phyloP scores from a whole-genome alignment of 2,329 filamentous ascomycete genomes.

The Sporothrix mexicana region DNA sequence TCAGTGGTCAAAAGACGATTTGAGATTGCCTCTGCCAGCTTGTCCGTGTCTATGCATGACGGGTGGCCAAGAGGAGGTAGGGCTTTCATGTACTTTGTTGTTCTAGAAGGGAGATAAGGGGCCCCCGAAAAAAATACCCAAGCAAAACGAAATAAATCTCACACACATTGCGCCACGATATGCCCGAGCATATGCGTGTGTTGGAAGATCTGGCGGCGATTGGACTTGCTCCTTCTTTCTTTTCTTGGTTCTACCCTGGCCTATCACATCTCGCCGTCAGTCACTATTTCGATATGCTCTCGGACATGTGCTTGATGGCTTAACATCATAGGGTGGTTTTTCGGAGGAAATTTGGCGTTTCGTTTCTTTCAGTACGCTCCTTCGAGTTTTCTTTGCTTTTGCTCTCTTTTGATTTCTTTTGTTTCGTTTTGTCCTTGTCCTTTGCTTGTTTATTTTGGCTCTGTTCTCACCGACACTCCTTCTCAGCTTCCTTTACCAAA shows the following conservation, averaged over 20 bases:
- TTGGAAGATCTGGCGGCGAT: neutral
- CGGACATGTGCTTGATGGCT: neutral
- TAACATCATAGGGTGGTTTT: neutral
- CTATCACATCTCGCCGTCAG: neutral
- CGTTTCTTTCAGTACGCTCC: conserved; percentile 16
- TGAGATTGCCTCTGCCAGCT: neutral
- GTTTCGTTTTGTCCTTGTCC: neutral
- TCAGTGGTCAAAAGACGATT: neutral
- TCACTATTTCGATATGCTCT: neutral
- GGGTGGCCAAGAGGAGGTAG: neutral
- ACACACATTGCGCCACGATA: neutral
- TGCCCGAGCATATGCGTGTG: conserved; percentile 16
- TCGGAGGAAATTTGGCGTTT: conserved; percentile 13
- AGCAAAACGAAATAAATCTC: conserved; percentile 4
- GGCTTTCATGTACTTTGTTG: conserved; percentile 25
- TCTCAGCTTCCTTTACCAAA: conserved; percentile 4
- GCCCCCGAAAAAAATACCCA: conserved; percentile 28
- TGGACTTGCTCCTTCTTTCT: neutral
- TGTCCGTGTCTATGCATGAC: neutral
- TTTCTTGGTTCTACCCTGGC: neutral
- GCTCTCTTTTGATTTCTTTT: conserved; percentile 18
- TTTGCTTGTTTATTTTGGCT: conserved; percentile 14
- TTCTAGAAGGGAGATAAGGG: conserved; percentile 25
- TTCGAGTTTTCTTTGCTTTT: neutral
- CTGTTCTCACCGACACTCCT: conserved; percentile 2